Percentiles rank a stretch among this genome's conserved stretches.
These are phyloP conservation scores for Scheffersomyces coipomensis DNA, from an alignment of 805 yeast genomes.

Conservation along the genomic window DNA sequence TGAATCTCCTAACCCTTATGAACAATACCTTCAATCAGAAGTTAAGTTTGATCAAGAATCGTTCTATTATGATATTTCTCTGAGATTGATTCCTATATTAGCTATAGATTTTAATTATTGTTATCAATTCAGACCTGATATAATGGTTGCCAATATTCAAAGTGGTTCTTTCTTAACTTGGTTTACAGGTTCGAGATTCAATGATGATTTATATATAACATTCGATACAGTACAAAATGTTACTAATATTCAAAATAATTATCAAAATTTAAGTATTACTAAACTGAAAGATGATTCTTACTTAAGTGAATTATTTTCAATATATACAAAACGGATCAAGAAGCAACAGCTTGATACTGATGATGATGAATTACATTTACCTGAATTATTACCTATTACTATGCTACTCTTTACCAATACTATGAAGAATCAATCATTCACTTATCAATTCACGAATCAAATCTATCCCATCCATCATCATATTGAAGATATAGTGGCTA, in stretches of 20 bases:
- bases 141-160: conserved; percentile 17
- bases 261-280: conserved; percentile 8
- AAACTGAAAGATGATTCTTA: conserved; percentile 12
- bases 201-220: conserved; percentile 15
- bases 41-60: background rate
- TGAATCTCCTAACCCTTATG: conserved; percentile 21
- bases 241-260: conserved; percentile 14
- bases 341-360: background rate
- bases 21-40: conserved; percentile 5
- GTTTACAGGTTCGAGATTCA: conserved; percentile 23
- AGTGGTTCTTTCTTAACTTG: conserved; percentile 31
- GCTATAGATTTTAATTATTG: conserved; percentile 20
- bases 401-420: conserved; percentile 11
- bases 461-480: conserved; percentile 5
- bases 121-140: conserved; percentile 18
- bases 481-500: conserved; percentile 13
- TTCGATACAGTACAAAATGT: conserved; percentile 14
- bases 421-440: conserved; percentile 13
- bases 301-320: conserved; percentile 13
- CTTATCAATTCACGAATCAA: conserved; percentile 13
- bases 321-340: conserved; percentile 11
- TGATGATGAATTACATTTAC: conserved; percentile 9
- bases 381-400: conserved; percentile 17
- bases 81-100: conserved; percentile 20
- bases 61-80: conserved; percentile 1